Percentiles rank a stretch among this genome's conserved stretches.
phyloP scores from a whole-genome alignment of 228 moss, liverwort and hornwort species.

The Sphagnum fallax region DNA sequence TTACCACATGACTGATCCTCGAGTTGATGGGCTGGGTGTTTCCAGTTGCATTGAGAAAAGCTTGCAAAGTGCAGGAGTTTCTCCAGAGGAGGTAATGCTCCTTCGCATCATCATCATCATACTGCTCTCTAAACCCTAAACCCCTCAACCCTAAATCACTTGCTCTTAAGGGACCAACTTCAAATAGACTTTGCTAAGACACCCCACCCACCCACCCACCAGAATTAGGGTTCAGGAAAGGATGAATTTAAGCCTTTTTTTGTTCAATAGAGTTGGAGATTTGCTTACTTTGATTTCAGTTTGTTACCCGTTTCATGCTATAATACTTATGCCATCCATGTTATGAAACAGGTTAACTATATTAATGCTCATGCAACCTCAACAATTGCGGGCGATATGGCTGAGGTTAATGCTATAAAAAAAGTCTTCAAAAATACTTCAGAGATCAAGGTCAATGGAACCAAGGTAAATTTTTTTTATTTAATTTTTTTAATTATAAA shows the following conservation, averaged over 20 bases:
- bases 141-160: no score
- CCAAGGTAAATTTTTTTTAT: slow-evolving; percentile 1
- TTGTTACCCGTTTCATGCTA: no score
- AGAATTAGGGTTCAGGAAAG: no score
- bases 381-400: slow-evolving; percentile 10
- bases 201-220: no score
- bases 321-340: no score
- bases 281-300: no score
- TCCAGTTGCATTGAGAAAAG: slow-evolving; percentile 83
- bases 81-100: slow-evolving; percentile 64
- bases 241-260: no score
- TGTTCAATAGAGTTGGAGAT: no score
- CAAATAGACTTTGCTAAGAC: no score
- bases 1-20: slow-evolving; percentile 97
- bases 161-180: no score
- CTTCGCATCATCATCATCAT: background rate
- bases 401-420: slow-evolving; percentile 18
- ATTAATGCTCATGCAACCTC: slow-evolving; percentile 19
- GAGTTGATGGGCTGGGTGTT: slow-evolving; percentile 89
- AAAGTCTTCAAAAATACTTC: slow-evolving; percentile 7
- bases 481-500: no score
- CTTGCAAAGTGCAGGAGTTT: slow-evolving; percentile 77
- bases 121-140: background rate
- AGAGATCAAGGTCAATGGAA: slow-evolving; percentile 17
- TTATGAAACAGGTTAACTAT: slow-evolving; percentile 13